phyloP scores from a whole-genome alignment of 768 basidiomycete genomes.

The Pulveroboletus frians region DNA sequence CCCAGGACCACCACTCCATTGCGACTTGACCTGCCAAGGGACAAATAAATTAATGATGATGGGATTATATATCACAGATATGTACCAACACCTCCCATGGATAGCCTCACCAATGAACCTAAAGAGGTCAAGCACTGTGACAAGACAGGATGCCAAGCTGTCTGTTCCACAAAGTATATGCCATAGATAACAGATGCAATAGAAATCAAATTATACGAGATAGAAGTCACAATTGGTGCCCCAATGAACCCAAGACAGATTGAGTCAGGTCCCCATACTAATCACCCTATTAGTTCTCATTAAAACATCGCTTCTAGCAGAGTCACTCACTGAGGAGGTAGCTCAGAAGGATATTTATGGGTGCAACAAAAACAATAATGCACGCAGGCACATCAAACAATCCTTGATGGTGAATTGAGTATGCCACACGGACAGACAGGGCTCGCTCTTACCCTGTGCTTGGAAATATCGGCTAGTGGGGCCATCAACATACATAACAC shows the following conservation, averaged over 20 bases:
- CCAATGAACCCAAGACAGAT: constrained; percentile 86
- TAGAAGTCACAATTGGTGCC: constrained; percentile 82
- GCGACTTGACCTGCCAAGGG: constrained; percentile 58
- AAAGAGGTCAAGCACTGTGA: constrained; percentile 59
- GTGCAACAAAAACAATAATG: constrained; percentile 76
- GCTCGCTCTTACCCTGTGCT: constrained; percentile 61
- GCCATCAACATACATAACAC: constrained; percentile 30
- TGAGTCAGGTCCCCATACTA: constrained; percentile 81
- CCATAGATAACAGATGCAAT: constrained; percentile 59
- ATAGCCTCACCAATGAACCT: constrained; percentile 66
- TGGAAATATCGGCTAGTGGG: constrained; percentile 52
- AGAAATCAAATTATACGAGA: constrained; percentile 81
- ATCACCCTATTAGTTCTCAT: constrained; percentile 50
- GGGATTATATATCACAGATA: neutral
- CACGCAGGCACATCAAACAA: constrained; percentile 83
- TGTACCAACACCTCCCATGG: constrained; percentile 72
- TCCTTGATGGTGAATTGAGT: constrained; percentile 32
- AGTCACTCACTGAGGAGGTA: constrained; percentile 61
- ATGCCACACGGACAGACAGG: too few relatives aligned
- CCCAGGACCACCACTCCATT: constrained; percentile 98
- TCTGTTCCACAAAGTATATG: constrained; percentile 54
- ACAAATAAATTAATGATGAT: neutral
- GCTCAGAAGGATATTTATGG: constrained; percentile 78
- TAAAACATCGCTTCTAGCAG: neutral
- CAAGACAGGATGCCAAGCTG: constrained; percentile 83